Evolutionary conservation across 2,329 filamentous ascomycete species (phyloP).

Genomic region (Arthroderma sp.): DNA sequence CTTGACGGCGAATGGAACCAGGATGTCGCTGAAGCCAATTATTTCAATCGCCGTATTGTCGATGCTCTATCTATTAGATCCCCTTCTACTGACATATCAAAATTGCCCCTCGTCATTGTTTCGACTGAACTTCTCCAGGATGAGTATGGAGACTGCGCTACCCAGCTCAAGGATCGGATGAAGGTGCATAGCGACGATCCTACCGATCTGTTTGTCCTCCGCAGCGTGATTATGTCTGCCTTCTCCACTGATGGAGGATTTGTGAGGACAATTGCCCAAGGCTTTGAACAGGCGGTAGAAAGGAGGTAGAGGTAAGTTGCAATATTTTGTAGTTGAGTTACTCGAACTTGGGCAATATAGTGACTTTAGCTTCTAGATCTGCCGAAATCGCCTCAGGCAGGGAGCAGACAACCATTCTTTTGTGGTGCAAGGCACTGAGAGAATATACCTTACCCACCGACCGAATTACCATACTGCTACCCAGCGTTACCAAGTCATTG

Average conservation of each 20-base stretch:
- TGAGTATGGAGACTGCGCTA: conserved; percentile 30
- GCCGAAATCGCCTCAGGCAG: conserved; percentile 11
- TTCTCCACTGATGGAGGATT: conserved; percentile 11
- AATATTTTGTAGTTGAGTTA: too few species aligned
- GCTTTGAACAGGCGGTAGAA: conserved; percentile 9
- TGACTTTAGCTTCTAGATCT: conserved; percentile 5
- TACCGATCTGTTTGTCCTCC: conserved; percentile 32
- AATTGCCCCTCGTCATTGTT: conserved; percentile 33
- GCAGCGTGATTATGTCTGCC: conserved; percentile 35
- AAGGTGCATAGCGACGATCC: conserved; percentile 14
- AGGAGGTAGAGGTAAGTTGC: conserved; percentile 5
- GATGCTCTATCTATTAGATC: conserved; percentile 27
- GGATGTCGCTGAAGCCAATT: conserved; percentile 37
- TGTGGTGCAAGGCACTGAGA: conserved; percentile 11
- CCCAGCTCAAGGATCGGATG: conserved; percentile 31
- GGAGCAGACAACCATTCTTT: conserved; percentile 8
- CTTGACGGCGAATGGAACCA: conserved; percentile 27
- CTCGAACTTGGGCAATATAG: too few species aligned
- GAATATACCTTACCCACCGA: conserved; percentile 9
- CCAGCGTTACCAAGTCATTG: conserved; percentile 12
- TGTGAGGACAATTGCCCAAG: conserved; percentile 6
- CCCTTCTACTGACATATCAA: neutral
- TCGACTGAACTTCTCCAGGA: conserved; percentile 31
- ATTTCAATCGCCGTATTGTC: conserved; percentile 35
- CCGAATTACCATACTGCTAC: conserved; percentile 11